A percentile compares a stretch with the other conserved stretches of the same genome.
phyloP scores from a whole-genome alignment of 257 asterid species.

The Ocimum tenuiflorum region DNA sequence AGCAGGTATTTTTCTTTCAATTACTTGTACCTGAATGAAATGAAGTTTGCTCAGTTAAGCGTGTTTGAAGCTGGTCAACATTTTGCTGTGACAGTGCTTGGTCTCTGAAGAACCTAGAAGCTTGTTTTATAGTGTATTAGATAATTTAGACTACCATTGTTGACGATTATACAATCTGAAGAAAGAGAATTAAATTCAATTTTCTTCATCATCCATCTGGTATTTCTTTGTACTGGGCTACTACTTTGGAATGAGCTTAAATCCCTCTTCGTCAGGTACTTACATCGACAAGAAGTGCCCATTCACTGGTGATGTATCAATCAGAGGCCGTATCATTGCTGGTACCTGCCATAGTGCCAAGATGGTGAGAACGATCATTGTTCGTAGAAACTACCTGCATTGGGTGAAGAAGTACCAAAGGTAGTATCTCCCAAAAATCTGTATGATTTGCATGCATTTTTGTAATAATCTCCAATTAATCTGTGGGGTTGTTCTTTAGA shows the following conservation, averaged over 20 bases:
- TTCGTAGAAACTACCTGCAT: slow-evolving; percentile 39
- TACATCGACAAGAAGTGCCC: slow-evolving; percentile 39
- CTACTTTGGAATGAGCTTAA: not conserved
- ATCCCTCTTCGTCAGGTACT: slow-evolving; percentile 8
- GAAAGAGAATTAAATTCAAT: not conserved
- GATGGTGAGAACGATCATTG: slow-evolving; percentile 47
- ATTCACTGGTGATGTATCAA: slow-evolving; percentile 30
- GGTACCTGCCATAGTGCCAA: slow-evolving; percentile 48
- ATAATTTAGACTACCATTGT: not conserved
- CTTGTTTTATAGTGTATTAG: not conserved
- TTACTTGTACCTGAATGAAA: too few relatives aligned
- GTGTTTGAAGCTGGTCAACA: not conserved
- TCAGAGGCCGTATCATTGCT: slow-evolving; percentile 36
- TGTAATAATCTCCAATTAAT: not conserved
- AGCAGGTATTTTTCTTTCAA: too few relatives aligned
- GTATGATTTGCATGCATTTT: not conserved
- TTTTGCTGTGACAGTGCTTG: not conserved
- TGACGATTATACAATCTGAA: not conserved
- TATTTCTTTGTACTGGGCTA: not conserved
- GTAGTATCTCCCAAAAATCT: not conserved
- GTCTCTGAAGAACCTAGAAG: not conserved
- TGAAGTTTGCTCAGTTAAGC: too few relatives aligned
- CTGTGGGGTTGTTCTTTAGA: slow-evolving; percentile 4
- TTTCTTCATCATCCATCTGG: not conserved
- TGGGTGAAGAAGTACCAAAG: slow-evolving; percentile 48